phyloP scores from a whole-genome alignment of 106 monocot species.

The Dendrobium officinale region DNA sequence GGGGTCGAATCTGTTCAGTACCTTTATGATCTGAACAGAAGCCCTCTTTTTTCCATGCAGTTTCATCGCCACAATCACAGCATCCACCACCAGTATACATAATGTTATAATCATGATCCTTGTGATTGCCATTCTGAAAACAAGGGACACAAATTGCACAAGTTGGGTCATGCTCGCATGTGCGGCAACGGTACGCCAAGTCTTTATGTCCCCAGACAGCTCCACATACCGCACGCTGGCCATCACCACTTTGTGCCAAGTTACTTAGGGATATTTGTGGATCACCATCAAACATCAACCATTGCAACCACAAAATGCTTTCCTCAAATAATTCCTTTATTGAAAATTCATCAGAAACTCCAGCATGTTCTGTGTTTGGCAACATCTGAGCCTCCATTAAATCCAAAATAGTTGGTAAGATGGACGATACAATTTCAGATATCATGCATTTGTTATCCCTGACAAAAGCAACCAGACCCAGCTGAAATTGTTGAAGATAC shows the following conservation, averaged over 20 bases:
- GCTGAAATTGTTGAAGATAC: slow-evolving; percentile 28
- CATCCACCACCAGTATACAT: slow-evolving; percentile 92
- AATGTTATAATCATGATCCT: slow-evolving; percentile 89
- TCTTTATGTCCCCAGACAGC: slow-evolving; percentile 80
- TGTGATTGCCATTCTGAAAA: slow-evolving; percentile 82
- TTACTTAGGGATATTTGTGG: slow-evolving; percentile 38
- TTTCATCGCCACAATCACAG: slow-evolving; percentile 94
- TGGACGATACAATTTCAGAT: slow-evolving; percentile 24
- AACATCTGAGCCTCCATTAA: slow-evolving; percentile 10
- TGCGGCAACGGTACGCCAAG: slow-evolving; percentile 83
- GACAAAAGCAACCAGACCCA: slow-evolving; percentile 35
- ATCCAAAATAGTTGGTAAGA: slow-evolving; percentile 44
- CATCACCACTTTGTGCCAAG: slow-evolving; percentile 35
- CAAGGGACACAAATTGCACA: slow-evolving; percentile 97
- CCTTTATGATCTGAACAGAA: slow-evolving; percentile 95
- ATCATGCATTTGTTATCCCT: slow-evolving; percentile 28
- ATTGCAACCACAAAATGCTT: slow-evolving; percentile 65
- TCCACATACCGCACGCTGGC: slow-evolving; percentile 76
- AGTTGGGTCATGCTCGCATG: slow-evolving; percentile 84
- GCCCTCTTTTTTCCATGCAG: slow-evolving; percentile 93
- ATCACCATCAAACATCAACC: slow-evolving; percentile 88
- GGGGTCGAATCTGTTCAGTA: slow-evolving; percentile 47
- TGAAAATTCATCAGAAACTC: background rate
- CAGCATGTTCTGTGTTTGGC: slow-evolving; percentile 8
- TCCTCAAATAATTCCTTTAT: slow-evolving; percentile 36